Evolutionary conservation across 2,329 filamentous ascomycete species (phyloP).

Genomic region (Cephalotrichum gorgonifer): DNA sequence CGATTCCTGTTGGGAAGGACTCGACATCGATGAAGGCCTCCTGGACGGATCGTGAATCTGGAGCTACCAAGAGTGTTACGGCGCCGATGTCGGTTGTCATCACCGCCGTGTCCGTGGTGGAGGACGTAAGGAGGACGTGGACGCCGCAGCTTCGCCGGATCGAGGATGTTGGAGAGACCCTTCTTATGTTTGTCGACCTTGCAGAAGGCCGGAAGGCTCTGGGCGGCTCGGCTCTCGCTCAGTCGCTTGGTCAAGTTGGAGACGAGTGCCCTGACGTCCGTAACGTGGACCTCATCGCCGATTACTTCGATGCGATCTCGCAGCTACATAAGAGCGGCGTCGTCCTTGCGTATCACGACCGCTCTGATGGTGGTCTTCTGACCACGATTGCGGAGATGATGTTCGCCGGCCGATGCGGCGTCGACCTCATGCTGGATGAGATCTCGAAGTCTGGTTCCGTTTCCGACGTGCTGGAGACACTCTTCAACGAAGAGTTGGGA

Average conservation of each 20-base stretch:
- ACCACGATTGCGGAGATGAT: conserved; percentile 95
- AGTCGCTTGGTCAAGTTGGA: conserved; percentile 79
- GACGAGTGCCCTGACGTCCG: conserved; percentile 79
- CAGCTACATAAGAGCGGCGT: conserved; percentile 48
- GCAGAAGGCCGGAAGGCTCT: conserved; percentile 70
- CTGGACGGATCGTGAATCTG: conserved; percentile 64
- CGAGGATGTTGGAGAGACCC: conserved; percentile 80
- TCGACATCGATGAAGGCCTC: conserved; percentile 99
- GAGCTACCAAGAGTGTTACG: conserved; percentile 72
- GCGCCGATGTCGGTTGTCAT: conserved; percentile 87
- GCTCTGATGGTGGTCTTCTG: conserved; percentile 85
- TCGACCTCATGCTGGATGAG: conserved; percentile 74
- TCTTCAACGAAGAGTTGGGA: conserved; percentile 95
- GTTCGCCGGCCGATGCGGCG: conserved; percentile 87
- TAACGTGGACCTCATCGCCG: conserved; percentile 68
- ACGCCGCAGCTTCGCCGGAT: conserved; percentile 75
- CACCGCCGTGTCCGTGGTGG: conserved; percentile 78
- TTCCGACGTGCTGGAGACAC: conserved; percentile 58
- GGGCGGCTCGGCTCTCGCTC: conserved; percentile 84
- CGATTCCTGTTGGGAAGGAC: conserved; percentile 94
- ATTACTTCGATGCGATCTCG: conserved; percentile 81
- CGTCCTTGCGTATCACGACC: conserved; percentile 90
- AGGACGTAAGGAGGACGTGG: conserved; percentile 80
- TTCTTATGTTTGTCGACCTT: conserved; percentile 86
- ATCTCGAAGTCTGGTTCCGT: conserved; percentile 52